Percentiles rank a stretch among this genome's conserved stretches.
These are phyloP conservation scores for Geotrichum fermentans DNA, from an alignment of 1,139 yeast species.

Conservation along the genomic window DNA sequence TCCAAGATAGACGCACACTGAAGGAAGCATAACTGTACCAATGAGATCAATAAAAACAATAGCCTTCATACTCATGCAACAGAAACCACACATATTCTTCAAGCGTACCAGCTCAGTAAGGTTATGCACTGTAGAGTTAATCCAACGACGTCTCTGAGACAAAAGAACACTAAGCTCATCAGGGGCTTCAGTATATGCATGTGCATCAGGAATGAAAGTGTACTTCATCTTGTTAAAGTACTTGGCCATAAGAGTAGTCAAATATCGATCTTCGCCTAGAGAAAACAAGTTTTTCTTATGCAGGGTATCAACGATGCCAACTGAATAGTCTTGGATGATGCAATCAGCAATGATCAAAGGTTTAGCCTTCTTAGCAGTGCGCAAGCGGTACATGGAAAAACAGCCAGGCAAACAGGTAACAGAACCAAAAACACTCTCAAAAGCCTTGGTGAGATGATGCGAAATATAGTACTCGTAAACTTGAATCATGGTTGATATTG, in stretches of 20 bases:
- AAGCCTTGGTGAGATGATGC: constrained; percentile 42
- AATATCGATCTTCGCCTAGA: constrained; percentile 43
- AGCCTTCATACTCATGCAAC: constrained; percentile 44
- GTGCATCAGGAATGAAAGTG: constrained; percentile 40
- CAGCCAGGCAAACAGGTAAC: constrained; percentile 45
- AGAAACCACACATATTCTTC: constrained; percentile 43
- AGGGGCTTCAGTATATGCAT: constrained; percentile 43
- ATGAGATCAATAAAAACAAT: constrained; percentile 40
- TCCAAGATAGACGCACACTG: constrained; percentile 41
- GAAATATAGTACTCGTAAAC: constrained; percentile 43
- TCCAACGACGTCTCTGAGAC: constrained; percentile 46
- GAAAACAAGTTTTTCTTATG: constrained; percentile 43
- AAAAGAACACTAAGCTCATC: constrained; percentile 42
- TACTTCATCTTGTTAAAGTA: constrained; percentile 40
- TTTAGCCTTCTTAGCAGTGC: constrained; percentile 37
- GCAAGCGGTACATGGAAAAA: constrained; percentile 40
- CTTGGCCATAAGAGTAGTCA: constrained; percentile 41
- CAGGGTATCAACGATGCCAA: constrained; percentile 39
- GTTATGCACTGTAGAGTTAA: constrained; percentile 44
- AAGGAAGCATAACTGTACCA: constrained; percentile 42
- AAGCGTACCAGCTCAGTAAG: constrained; percentile 41
- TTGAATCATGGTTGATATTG: constrained; percentile 42
- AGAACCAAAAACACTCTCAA: constrained; percentile 41
- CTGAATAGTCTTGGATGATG: constrained; percentile 39
- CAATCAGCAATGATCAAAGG: constrained; percentile 40